These are phyloP conservation scores for Leccinum rimulosum DNA, from an alignment of 768 basidiomycete genomes.

Conservation along the genomic window DNA sequence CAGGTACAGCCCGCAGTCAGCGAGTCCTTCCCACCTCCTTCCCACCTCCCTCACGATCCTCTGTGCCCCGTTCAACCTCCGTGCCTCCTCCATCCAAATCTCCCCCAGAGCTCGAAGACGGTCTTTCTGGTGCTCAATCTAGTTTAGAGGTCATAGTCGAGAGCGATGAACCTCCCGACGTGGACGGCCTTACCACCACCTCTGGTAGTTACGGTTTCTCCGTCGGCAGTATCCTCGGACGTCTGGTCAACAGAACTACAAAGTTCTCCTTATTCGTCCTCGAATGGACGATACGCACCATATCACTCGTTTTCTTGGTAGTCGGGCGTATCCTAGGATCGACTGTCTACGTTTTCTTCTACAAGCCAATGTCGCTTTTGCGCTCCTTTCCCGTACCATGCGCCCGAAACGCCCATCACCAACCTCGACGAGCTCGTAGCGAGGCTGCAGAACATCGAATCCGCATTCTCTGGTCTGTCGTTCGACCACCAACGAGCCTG, in stretches of 20 bases:
- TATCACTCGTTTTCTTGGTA: constrained; percentile 40
- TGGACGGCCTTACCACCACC: constrained; percentile 27
- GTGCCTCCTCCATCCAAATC: constrained; percentile 38
- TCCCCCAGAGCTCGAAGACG: constrained; percentile 17
- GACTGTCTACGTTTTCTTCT: constrained; percentile 45
- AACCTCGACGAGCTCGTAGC: constrained; percentile 64
- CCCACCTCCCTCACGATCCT: constrained; percentile 40
- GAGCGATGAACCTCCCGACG: constrained; percentile 48
- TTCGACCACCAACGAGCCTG: constrained; percentile 51
- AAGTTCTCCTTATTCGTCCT: constrained; percentile 32
- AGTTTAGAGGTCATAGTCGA: constrained; percentile 65
- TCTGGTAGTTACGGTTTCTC: constrained; percentile 36
- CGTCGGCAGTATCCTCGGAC: constrained; percentile 44
- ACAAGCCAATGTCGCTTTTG: constrained; percentile 46
- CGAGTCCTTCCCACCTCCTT: constrained; percentile 34
- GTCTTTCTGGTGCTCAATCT: constrained; percentile 42
- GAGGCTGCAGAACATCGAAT: constrained; percentile 64
- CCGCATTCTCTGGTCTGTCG: constrained; percentile 57
- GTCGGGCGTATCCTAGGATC: constrained; percentile 50
- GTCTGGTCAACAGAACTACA: constrained; percentile 37
- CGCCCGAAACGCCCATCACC: constrained; percentile 59
- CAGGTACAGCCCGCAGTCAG: constrained; percentile 36
- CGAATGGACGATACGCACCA: constrained; percentile 21
- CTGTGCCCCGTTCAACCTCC: constrained; percentile 36
- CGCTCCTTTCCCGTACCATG: constrained; percentile 41